Percentiles rank a stretch among this genome's conserved stretches.
These are phyloP conservation scores for Nicotiana tomentosiformis DNA, from an alignment of 257 asterid species.

Conservation along the genomic window DNA sequence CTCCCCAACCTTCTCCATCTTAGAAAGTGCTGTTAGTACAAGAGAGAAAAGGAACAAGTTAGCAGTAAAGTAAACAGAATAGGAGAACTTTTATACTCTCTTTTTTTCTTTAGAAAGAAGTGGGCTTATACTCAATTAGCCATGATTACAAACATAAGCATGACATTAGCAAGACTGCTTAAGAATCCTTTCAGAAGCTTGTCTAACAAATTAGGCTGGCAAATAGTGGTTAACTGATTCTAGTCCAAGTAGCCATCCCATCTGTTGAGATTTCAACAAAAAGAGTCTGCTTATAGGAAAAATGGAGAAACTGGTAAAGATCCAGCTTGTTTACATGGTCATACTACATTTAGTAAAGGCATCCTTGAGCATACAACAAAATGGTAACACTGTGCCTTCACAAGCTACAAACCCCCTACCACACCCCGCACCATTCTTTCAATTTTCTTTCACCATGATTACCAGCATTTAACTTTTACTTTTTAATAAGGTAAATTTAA, in stretches of 20 bases:
- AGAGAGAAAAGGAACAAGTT: neutral
- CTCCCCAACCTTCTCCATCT: slow-evolving; percentile 62
- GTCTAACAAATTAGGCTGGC: neutral
- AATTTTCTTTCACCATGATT: neutral
- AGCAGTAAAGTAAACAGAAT: neutral
- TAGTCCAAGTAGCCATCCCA: neutral
- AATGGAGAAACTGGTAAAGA: neutral
- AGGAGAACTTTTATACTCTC: no score
- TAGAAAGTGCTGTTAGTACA: slow-evolving; percentile 40
- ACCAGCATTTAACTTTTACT: neutral
- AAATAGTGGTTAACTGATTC: neutral
- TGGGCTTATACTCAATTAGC: neutral
- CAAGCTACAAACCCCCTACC: neutral
- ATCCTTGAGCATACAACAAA: neutral
- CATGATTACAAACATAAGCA: neutral
- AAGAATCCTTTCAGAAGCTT: neutral
- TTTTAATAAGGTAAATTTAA: no score
- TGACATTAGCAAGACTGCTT: neutral
- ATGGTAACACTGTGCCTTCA: neutral
- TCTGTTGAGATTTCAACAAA: neutral
- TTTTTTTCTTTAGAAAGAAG: neutral
- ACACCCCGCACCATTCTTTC: neutral
- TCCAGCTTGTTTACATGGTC: neutral
- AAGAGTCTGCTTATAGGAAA: no score
- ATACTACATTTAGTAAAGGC: neutral